Evolutionary conservation across 2,329 filamentous ascomycete species (phyloP).

Genomic region (Didymella pinodella): DNA sequence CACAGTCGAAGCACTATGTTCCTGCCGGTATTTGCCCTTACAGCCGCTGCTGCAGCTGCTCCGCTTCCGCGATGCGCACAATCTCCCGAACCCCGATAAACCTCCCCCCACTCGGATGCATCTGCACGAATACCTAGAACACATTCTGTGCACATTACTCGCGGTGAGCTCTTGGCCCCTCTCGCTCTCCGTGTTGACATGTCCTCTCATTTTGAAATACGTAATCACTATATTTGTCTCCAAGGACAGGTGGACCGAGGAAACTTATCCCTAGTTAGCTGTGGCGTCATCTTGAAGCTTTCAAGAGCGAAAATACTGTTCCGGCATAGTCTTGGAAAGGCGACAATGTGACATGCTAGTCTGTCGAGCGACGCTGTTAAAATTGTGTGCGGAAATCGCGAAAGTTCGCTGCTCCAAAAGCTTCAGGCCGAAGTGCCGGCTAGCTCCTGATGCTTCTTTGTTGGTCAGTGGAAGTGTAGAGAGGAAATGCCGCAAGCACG

Average conservation of each 20-base stretch:
- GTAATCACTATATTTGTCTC: constrained; percentile 50
- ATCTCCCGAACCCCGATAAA: constrained; percentile 50
- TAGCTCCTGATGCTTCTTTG: constrained; percentile 44
- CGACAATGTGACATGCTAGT: constrained; percentile 45
- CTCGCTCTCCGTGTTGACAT: constrained; percentile 29
- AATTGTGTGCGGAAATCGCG: constrained; percentile 52
- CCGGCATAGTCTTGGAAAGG: constrained; percentile 54
- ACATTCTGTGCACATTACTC: constrained; percentile 36
- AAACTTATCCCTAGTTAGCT: constrained; percentile 46
- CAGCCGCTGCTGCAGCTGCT: constrained; percentile 49
- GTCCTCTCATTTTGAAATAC: constrained; percentile 41
- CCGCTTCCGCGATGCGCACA: constrained; percentile 52
- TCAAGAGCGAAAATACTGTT: constrained; percentile 55
- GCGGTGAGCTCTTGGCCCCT: constrained; percentile 29
- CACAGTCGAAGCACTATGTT: neutral
- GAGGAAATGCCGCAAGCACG: neutral
- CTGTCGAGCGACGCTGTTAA: constrained; percentile 47
- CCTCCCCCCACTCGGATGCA: constrained; percentile 34
- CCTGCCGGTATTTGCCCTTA: constrained; percentile 25
- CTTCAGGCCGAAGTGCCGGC: constrained; percentile 50
- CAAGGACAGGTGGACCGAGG: constrained; percentile 30
- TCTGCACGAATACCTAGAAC: constrained; percentile 22
- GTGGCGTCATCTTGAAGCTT: constrained; percentile 52
- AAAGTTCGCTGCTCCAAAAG: constrained; percentile 50
- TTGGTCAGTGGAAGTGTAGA: neutral